Evolutionary conservation across 2,329 filamentous ascomycete species (phyloP).

Genomic region (Fusarium sp.): DNA sequence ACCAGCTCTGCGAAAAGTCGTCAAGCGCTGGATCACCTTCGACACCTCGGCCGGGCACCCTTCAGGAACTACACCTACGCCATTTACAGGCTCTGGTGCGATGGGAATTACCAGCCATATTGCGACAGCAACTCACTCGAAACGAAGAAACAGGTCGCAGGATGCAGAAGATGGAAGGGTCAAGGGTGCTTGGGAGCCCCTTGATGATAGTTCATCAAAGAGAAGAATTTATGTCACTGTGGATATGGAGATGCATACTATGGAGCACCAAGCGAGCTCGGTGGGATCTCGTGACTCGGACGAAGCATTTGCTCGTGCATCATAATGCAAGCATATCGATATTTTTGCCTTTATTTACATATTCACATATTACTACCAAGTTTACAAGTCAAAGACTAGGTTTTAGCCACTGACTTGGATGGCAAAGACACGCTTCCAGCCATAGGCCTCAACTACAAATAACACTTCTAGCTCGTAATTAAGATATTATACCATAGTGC

Average conservation of each 20-base stretch:
- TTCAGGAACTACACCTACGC: background rate
- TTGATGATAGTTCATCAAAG: slow-evolving; percentile 28
- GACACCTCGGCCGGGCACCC: slow-evolving; percentile 8
- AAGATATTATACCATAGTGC: too few relatives aligned
- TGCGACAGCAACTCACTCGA: background rate
- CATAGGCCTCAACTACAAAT: too few relatives aligned
- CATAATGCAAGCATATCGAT: too few relatives aligned
- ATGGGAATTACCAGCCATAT: background rate
- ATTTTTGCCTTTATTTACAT: too few relatives aligned
- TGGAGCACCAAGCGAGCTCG: slow-evolving; percentile 2
- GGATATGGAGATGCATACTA: slow-evolving; percentile 31
- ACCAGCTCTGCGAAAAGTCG: slow-evolving; percentile 1
- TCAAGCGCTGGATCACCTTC: slow-evolving; percentile 20
- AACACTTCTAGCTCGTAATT: too few relatives aligned
- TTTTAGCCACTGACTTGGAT: too few relatives aligned
- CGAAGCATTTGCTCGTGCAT: background rate
- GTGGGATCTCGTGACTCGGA: slow-evolving; percentile 1
- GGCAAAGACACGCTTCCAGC: too few relatives aligned
- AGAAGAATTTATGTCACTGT: slow-evolving; percentile 26
- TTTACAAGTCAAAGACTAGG: too few relatives aligned
- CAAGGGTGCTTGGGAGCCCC: slow-evolving; percentile 14
- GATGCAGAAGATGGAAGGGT: background rate
- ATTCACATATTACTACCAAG: too few relatives aligned
- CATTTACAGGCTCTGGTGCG: background rate
- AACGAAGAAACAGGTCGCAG: background rate